Percentiles rank a stretch among this genome's conserved stretches.
Evolutionary conservation across 352 stramenopile genomes (phyloP).

Genomic region (Phytophthora pseudosyringae): DNA sequence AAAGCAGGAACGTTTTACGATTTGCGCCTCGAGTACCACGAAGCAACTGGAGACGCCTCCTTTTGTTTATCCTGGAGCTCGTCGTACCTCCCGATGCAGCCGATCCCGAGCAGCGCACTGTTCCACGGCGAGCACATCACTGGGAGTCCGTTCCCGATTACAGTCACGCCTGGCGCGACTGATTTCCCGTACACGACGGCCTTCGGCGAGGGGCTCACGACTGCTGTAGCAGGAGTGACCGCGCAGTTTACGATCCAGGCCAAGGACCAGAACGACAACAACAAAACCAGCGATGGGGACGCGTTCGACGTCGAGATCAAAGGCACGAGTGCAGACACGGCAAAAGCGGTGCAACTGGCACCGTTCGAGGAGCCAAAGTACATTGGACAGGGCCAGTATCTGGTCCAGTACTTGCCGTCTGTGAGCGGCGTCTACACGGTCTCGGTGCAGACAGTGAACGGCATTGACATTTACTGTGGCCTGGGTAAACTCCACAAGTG

Average conservation of each 20-base stretch:
- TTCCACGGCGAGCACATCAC: conserved; percentile 93
- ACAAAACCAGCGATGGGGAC: conserved; percentile 86
- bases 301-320: conserved; percentile 73
- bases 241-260: conserved; percentile 95
- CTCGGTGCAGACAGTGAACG: conserved; percentile 90
- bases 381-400: conserved; percentile 91
- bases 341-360: conserved; percentile 40
- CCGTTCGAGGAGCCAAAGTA: conserved; percentile 85
- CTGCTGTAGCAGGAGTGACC: conserved; percentile 82
- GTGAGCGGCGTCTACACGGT: conserved; percentile 91
- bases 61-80: conserved; percentile 93
- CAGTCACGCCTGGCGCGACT: conserved; percentile 91
- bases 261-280: conserved; percentile 93
- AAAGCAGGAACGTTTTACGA: conserved; percentile 89
- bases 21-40: conserved; percentile 95
- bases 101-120: conserved; percentile 82
- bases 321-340: conserved; percentile 29
- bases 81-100: conserved; percentile 85
- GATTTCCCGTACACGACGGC: conserved; percentile 96
- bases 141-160: conserved; percentile 92
- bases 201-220: conserved; percentile 76
- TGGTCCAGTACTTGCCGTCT: conserved; percentile 87
- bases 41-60: conserved; percentile 90
- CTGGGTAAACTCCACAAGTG: conserved; percentile 92
- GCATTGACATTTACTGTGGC: conserved; percentile 96